Percentiles rank a stretch among this genome's conserved stretches.
Evolutionary conservation across 306 rosid genomes (phyloP).

Genomic region (Begonia fuchsioides): DNA sequence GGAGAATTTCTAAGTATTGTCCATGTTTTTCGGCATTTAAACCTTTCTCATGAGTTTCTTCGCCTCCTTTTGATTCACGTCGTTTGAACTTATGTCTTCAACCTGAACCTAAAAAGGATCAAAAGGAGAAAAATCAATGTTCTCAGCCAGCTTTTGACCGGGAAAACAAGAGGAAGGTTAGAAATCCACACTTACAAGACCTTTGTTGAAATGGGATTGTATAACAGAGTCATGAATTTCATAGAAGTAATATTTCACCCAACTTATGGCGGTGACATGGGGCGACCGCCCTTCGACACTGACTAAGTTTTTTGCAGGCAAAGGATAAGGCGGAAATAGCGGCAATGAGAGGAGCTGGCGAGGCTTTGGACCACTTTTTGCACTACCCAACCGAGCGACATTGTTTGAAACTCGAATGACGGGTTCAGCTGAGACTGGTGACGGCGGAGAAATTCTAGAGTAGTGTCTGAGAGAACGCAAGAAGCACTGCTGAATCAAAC

Average conservation of each 20-base stretch:
- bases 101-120: conserved; percentile 41
- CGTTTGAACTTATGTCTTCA: conserved; percentile 21
- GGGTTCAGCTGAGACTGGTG: conserved; percentile 32
- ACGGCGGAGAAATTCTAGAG: conserved; percentile 53
- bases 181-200: conserved; percentile 47
- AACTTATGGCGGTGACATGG: conserved; percentile 58
- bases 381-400: conserved; percentile 49
- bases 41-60: conserved; percentile 42
- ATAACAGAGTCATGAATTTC: conserved; percentile 37
- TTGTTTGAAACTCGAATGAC: conserved; percentile 72
- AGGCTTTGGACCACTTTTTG: conserved; percentile 68
- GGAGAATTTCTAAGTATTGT: conserved; percentile 8
- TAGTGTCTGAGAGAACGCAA: conserved; percentile 9
- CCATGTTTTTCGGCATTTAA: conserved; percentile 9
- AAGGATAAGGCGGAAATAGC: conserved; percentile 48
- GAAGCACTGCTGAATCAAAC: not conserved
- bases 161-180: not conserved
- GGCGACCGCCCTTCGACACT: conserved; percentile 14
- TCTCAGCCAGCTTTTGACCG: not conserved
- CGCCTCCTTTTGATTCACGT: conserved; percentile 19
- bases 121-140: not conserved
- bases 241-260: conserved; percentile 78
- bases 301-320: conserved; percentile 40
- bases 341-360: conserved; percentile 76
- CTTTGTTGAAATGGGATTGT: conserved; percentile 73